Base-by-base conservation (phyloP, 1,284 basidiomycete species). In the Ceratobasidium sp. region DNA sequence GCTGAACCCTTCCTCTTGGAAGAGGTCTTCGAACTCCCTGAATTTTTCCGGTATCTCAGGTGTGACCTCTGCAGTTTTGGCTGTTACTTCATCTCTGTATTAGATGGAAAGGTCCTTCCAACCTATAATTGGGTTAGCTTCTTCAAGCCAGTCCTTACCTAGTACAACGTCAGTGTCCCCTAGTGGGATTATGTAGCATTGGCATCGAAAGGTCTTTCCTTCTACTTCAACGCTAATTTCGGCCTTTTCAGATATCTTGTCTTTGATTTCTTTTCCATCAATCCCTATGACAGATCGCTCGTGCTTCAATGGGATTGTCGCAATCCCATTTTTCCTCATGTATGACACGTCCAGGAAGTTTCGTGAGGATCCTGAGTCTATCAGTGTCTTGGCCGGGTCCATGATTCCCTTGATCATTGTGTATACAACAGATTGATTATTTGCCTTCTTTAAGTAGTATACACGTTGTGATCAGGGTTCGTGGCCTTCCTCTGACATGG, bases 371-470 rank as follows among this genome's bases (percentile, higher is more conserved):
- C 62, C 62, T 40, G 62, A 44, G n/a, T 65, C 62, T 0, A 44
- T 65, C 19, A 65, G 62, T 44, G 62, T 44, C n/a, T 65, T 65
- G 34, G 44, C 17, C n/a, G 59, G 59, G 13, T 56, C 52, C 52
- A 56, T 56, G 52, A 56, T 56, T 56, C 52, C 52, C 52, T 56
- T 25, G 9, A 56, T 29, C 2, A n/a, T n/a, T n/a, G n/a, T n/a
- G n/a, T n/a, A n/a, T n/a, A n/a, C 44, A 8, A 46, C 17, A 46
- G 44, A 13, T 13, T 49, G 46, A 13, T 13, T 49, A n/a, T n/a
- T 56, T 19, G 52, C 15, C 4, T 56, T 56, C 52, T 56, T 56
- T 9, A 56, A n/a, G 25, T 52, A 54, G 25, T 68, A 68, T 56
- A 68, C 51, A 68, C 19, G 9, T 6, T 22, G 19, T n/a, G 19